Conservation (phyloP, 257 asterid genomes). For the Gardenia jasminoides region DNA sequence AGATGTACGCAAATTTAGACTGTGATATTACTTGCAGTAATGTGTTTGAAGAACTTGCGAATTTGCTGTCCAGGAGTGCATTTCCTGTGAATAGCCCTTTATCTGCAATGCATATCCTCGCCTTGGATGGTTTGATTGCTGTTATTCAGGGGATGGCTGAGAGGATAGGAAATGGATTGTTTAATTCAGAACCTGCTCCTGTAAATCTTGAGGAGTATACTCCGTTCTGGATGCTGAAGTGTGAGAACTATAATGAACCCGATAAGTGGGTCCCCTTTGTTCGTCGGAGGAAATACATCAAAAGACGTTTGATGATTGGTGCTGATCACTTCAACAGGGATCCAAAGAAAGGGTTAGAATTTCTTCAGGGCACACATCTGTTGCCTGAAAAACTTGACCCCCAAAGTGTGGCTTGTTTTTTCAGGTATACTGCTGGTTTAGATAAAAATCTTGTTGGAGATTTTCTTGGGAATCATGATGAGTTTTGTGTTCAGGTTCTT, state of each 20-base stretch:
- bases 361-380: slow-evolving; percentile 91
- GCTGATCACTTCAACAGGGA: slow-evolving; percentile 98
- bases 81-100: slow-evolving; percentile 94
- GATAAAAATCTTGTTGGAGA: slow-evolving; percentile 98
- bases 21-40: slow-evolving; percentile 95
- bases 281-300: slow-evolving; percentile 76
- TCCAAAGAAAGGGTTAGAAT: slow-evolving; percentile 94
- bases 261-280: slow-evolving; percentile 92
- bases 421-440: slow-evolving; percentile 89
- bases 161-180: slow-evolving; percentile 84
- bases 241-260: slow-evolving; percentile 78
- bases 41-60: slow-evolving; percentile 95
- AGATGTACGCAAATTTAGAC: slow-evolving; percentile 88
- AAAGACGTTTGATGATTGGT: slow-evolving; percentile 93
- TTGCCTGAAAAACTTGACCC: slow-evolving; percentile 98
- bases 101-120: slow-evolving; percentile 96
- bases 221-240: slow-evolving; percentile 96
- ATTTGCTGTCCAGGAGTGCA: slow-evolving; percentile 86
- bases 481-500: slow-evolving; percentile 94
- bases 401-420: slow-evolving; percentile 97
- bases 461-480: slow-evolving; percentile 98
- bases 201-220: slow-evolving; percentile 71
- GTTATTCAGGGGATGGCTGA: slow-evolving; percentile 99
- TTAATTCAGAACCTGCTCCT: slow-evolving; percentile 54
- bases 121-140: slow-evolving; percentile 95